Evolutionary conservation across 2,329 filamentous ascomycete species (phyloP), one percentile per base, ranked within the genome.

Genomic region (Ophioceras dolichostomum): DNA sequence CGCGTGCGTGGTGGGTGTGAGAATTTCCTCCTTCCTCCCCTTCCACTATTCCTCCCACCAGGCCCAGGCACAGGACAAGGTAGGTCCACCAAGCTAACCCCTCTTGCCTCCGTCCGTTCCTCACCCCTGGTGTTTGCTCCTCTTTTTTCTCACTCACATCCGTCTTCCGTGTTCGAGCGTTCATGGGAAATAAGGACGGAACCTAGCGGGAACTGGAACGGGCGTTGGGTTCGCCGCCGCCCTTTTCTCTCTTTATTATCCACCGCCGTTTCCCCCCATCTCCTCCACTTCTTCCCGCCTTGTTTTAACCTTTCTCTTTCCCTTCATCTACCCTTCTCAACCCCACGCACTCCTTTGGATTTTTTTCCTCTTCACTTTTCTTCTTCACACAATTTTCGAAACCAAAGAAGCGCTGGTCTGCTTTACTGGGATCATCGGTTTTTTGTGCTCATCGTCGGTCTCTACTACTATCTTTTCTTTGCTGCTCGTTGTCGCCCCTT

Each of bases 341-440:
- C 34, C 34, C 34, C 26, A 28, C 34, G 34, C 34, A 36, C 33
- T 35, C 40, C 37, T 36, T 36, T 19, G 16, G 9, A 13, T 18
- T 19, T n/a, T n/a, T n/a, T 26, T 12, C 22, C 28, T 32, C 39
- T 16, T 36, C 39, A 28, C 18, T 38, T 36, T 31, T 37, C 34
- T 42, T 20, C 41, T 39, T 39, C 39, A 36, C 37, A 31, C 40
- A 26, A 44, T 45, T 39, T 43, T 40, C 49, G 44, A 50, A 52
- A 45, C 43, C 47, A 47, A 51, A 52, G 56, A 66, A 68, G 65
- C 65, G 58, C 65, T 64, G 65, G 64, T 66, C 62, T 65, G 64
- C 63, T 67, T 65, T 56, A 47, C 39, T 47, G 49, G 53, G 53
- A 58, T 56, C 53, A 52, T 53, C 51, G 50, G 45, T 48, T 47